Conservation (phyloP, 306 rosid species). For the Pterocarpus santalinus region DNA sequence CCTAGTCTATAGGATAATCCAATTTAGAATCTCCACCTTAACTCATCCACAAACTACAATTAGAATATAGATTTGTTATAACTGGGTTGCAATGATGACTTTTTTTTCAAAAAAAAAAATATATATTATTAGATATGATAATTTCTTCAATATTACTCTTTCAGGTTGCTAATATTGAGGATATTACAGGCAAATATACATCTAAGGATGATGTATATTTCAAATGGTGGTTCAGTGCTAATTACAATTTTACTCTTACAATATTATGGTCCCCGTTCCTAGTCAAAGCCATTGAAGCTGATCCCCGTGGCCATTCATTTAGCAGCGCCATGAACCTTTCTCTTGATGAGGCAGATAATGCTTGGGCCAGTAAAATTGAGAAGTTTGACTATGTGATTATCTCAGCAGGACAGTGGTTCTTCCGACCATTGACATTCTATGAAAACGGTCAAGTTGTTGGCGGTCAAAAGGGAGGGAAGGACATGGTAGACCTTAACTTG, state of each 20-base stretch:
- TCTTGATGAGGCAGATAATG: constrained; percentile 70
- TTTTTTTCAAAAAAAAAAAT: too few species aligned
- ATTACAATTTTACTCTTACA: constrained; percentile 73
- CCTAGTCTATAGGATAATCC: too few species aligned
- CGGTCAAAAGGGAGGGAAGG: constrained; percentile 65
- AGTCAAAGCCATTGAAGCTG: constrained; percentile 57
- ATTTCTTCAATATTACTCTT: constrained; percentile 13
- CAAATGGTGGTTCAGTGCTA: constrained; percentile 66
- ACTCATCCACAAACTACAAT: too few species aligned
- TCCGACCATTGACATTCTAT: constrained; percentile 62
- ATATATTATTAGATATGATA: neutral
- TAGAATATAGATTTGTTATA: too few species aligned
- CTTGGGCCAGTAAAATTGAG: constrained; percentile 60
- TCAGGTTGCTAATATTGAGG: constrained; percentile 72
- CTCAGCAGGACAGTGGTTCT: constrained; percentile 94
- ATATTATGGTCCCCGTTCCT: constrained; percentile 80
- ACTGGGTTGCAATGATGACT: too few species aligned
- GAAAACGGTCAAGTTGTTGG: constrained; percentile 64
- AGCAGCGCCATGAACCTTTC: constrained; percentile 60
- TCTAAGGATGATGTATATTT: constrained; percentile 38
- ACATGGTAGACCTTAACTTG: constrained; percentile 47
- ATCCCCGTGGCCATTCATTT: constrained; percentile 51
- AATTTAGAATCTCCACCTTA: too few species aligned
- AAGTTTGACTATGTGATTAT: constrained; percentile 72
- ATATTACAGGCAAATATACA: constrained; percentile 51